Base-by-base conservation (phyloP, 1,284 basidiomycete genomes). In the Dichomitus squalens region DNA sequence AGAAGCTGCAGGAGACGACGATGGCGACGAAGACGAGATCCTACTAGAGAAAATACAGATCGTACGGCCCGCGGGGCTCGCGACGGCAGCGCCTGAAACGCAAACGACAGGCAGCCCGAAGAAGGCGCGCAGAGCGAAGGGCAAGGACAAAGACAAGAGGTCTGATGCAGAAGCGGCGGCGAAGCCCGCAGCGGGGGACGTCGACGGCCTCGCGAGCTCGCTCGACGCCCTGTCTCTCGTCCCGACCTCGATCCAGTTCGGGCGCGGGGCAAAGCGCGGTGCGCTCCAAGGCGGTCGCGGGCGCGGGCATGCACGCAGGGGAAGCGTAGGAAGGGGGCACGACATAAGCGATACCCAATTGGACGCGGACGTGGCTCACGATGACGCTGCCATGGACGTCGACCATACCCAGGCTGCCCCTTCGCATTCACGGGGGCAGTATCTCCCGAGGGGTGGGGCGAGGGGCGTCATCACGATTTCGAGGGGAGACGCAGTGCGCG, bases 221-320 rank as follows among this genome's bases (percentile, higher is more conserved):
- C 77, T 90, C 73, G 77, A 74, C 51, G 79, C 88, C 1, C 79
- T 92, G n/a, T 77, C 82, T 12, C 80, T 92, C 52, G 81, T 92
- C 4, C 90, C 90, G 2, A 71, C 81, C 2, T 79, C 84, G 1
- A 79, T 91, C 44, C 79, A 85, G 12, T 92, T 92, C 63, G 89
- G 89, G 34, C 77, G 89, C 38, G 89, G 89, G 1, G 84, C 61
- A 34, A 63, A 58, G 35, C 63, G 59, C 29, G 65, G 65, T 4
- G 51, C 49, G n/a, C 40, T 57, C 33, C 52, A 56, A 14, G 41
- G 54, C 44, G 39, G 55, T 11, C 27, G 58, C 40, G 58, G 35
- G 36, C 47, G 49, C 33, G 55, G 39, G 12, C 58, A 56, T 12
- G 39, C 39, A 39, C 43, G 47, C 14, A 41, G 51, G 11, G 50